Evolutionary conservation across 345 rosid genomes (phyloP).

Genomic region (Jatropha curcas): DNA sequence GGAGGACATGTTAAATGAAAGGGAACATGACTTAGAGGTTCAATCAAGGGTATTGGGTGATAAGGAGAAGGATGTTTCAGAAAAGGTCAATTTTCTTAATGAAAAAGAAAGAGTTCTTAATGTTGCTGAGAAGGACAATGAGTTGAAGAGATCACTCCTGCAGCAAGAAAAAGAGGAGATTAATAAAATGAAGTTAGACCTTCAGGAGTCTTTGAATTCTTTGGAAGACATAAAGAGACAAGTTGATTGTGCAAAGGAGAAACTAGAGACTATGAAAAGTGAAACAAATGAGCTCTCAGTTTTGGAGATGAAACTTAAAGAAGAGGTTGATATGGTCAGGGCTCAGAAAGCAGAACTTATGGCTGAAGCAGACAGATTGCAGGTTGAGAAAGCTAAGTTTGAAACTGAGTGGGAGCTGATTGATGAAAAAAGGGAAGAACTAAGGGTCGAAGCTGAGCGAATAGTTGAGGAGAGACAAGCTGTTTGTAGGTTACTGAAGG

Average conservation of each 20-base stretch:
- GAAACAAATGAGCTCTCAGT: conserved; percentile 72
- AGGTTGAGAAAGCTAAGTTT: conserved; percentile 77
- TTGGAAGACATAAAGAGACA: conserved; percentile 70
- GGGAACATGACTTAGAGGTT: conserved; percentile 79
- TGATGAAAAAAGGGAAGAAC: conserved; percentile 86
- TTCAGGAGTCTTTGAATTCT: conserved; percentile 57
- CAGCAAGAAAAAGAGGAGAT: conserved; percentile 66
- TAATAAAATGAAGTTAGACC: conserved; percentile 54
- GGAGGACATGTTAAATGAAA: conserved; percentile 67
- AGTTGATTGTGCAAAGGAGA: conserved; percentile 63
- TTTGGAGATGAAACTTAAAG: conserved; percentile 84
- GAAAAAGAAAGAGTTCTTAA: conserved; percentile 58
- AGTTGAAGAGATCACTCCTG: conserved; percentile 39
- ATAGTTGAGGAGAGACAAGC: conserved; percentile 63
- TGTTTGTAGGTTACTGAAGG: conserved; percentile 66
- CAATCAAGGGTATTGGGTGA: conserved; percentile 55
- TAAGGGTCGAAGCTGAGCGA: conserved; percentile 56
- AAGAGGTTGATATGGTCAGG: conserved; percentile 84
- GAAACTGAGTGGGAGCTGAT: conserved; percentile 94
- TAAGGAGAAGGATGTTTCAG: conserved; percentile 68
- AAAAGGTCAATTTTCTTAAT: conserved; percentile 50
- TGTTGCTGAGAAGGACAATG: conserved; percentile 53
- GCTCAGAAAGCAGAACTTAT: conserved; percentile 71
- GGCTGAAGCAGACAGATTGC: conserved; percentile 76
- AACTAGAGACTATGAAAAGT: conserved; percentile 70